phyloP scores from a whole-genome alignment of 306 rosid species.

The Potentilla sterilis region DNA sequence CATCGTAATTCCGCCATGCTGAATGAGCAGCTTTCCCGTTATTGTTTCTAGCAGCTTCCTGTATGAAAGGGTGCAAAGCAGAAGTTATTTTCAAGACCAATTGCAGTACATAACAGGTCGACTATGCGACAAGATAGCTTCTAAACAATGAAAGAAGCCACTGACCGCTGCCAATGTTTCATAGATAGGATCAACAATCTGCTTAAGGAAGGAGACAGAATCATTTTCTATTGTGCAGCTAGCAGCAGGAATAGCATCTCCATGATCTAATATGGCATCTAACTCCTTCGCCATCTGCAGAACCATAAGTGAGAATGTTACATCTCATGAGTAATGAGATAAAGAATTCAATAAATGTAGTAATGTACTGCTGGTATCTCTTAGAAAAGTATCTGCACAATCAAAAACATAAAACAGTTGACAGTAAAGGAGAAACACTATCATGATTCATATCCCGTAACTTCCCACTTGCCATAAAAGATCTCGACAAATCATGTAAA shows the following conservation, averaged over 20 bases:
- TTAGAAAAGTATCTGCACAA: background rate
- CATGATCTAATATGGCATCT: conserved; percentile 85
- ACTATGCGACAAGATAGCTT: background rate
- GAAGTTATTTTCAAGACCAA: conserved; percentile 11
- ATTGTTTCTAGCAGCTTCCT: conserved; percentile 73
- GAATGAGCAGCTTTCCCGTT: conserved; percentile 97
- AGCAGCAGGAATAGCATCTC: conserved; percentile 57
- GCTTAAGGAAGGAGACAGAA: conserved; percentile 67
- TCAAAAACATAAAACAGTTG: background rate
- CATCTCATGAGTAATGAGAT: background rate
- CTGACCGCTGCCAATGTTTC: conserved; percentile 45
- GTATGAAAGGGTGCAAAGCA: conserved; percentile 15
- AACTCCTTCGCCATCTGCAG: conserved; percentile 90
- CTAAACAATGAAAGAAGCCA: conserved; percentile 12
- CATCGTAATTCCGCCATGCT: conserved; percentile 95
- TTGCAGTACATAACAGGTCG: conserved; percentile 12
- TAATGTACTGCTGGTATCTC: background rate
- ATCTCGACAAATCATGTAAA: background rate
- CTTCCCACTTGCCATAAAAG: background rate
- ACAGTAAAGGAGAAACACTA: background rate
- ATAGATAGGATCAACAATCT: conserved; percentile 71
- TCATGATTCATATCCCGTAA: background rate
- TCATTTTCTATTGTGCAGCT: conserved; percentile 53
- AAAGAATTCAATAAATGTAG: background rate
- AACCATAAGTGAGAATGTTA: conserved; percentile 7